Conservation (phyloP, 2,329 filamentous ascomycete species). For the Aspergillus puulaauensis region DNA sequence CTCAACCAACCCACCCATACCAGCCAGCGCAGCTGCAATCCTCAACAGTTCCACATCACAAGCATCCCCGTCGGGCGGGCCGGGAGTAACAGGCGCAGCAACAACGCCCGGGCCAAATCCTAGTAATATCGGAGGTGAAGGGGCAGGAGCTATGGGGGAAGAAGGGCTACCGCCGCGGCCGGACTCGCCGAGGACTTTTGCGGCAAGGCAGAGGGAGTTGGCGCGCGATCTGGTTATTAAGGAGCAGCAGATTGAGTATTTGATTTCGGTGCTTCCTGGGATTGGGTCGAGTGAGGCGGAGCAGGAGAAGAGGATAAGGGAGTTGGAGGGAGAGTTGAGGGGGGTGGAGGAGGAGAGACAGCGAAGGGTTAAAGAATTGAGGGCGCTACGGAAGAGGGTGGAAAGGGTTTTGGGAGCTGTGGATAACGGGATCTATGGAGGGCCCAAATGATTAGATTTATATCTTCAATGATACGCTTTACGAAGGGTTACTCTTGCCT, state of each 20-base stretch:
- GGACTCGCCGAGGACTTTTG: conserved; percentile 43
- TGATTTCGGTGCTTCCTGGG: conserved; percentile 48
- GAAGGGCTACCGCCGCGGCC: conserved; percentile 33
- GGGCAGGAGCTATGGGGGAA: not conserved
- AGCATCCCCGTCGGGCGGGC: conserved; percentile 13
- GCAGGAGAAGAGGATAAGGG: conserved; percentile 45
- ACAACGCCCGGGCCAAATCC: conserved; percentile 20
- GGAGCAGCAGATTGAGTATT: conserved; percentile 51
- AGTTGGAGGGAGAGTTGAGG: conserved; percentile 45
- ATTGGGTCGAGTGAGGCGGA: conserved; percentile 45
- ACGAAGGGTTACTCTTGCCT: not conserved
- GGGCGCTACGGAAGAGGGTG: conserved; percentile 38
- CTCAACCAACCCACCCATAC: conserved; percentile 33
- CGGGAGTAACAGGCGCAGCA: conserved; percentile 18
- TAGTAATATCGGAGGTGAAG: conserved; percentile 12
- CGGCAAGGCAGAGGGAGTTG: conserved; percentile 46
- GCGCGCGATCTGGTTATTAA: conserved; percentile 51
- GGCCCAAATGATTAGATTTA: conserved; percentile 10
- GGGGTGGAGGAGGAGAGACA: conserved; percentile 45
- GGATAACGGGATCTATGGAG: conserved; percentile 36
- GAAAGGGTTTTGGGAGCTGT: conserved; percentile 45
- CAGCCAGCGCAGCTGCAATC: conserved; percentile 25
- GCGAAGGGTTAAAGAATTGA: conserved; percentile 44
- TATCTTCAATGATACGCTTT: not conserved
- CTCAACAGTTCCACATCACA: conserved; percentile 9